Evolutionary conservation across 176 grass and related monocot species (phyloP).

Genomic region (Tuctoria greenei): DNA sequence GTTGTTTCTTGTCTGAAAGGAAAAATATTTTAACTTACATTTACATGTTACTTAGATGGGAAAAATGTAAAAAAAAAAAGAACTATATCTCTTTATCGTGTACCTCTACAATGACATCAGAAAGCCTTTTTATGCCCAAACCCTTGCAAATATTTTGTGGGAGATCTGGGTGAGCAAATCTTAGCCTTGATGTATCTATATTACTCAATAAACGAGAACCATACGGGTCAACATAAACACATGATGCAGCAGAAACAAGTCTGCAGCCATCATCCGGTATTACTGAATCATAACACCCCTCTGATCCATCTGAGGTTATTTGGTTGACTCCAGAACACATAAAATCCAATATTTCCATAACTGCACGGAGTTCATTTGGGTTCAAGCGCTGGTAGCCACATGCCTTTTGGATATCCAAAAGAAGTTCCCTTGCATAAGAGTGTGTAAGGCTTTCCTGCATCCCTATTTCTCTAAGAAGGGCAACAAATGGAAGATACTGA

Average conservation of each 20-base stretch:
- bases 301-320: slow-evolving; percentile 44
- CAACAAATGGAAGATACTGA: slow-evolving; percentile 72
- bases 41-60: slow-evolving; percentile 10
- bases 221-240: slow-evolving; percentile 87
- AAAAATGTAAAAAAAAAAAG: slow-evolving; percentile 5
- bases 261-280: slow-evolving; percentile 98
- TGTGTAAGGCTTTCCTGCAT: slow-evolving; percentile 83
- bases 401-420: slow-evolving; percentile 81
- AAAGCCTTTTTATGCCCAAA: slow-evolving; percentile 80
- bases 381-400: slow-evolving; percentile 95
- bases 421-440: slow-evolving; percentile 83
- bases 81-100: slow-evolving; percentile 10
- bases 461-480: slow-evolving; percentile 85
- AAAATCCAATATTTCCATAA: slow-evolving; percentile 83
- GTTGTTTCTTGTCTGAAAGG: neutral
- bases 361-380: slow-evolving; percentile 94
- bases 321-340: slow-evolving; percentile 69
- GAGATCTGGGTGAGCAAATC: slow-evolving; percentile 90
- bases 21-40: slow-evolving; percentile 18
- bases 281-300: slow-evolving; percentile 62
- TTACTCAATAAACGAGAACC: slow-evolving; percentile 69
- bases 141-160: slow-evolving; percentile 67
- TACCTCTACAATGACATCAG: slow-evolving; percentile 88
- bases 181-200: slow-evolving; percentile 77
- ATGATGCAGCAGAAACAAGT: slow-evolving; percentile 82